Evolutionary conservation across 176 grass and related monocot genomes (phyloP).

Genomic region (Elymus sibiricus): DNA sequence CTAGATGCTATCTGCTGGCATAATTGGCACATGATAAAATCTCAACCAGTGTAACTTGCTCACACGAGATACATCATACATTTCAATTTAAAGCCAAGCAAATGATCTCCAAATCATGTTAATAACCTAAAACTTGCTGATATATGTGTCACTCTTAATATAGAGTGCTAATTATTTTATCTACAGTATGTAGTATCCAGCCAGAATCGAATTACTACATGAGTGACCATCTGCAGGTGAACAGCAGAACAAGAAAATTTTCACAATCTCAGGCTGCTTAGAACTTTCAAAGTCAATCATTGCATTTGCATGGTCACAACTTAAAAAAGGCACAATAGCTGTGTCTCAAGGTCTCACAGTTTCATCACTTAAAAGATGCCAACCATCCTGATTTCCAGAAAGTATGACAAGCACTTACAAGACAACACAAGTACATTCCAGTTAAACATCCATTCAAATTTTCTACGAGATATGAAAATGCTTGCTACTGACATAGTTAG

Average conservation of each 20-base stretch:
- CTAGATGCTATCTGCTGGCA: background rate
- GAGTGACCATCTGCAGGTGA: background rate
- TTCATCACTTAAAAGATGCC: background rate
- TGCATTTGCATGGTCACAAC: background rate
- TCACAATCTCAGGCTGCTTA: background rate
- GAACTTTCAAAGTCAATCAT: background rate
- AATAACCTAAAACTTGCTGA: background rate
- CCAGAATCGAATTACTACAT: background rate
- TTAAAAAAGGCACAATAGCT: background rate
- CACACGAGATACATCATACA: background rate
- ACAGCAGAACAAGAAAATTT: background rate
- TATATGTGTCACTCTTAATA: background rate
- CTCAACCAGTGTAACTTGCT: background rate
- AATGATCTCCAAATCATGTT: background rate
- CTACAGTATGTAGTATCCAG: background rate
- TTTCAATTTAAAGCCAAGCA: background rate
- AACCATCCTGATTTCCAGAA: background rate
- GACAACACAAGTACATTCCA: background rate
- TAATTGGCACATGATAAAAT: background rate
- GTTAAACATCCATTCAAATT: background rate
- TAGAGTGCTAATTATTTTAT: background rate
- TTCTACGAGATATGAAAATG: background rate
- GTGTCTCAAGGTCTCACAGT: background rate
- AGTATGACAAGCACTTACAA: conserved; percentile 17
- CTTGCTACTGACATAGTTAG: background rate